These are phyloP conservation scores for Apocynum venetum DNA, from an alignment of 257 asterid genomes.

Conservation along the genomic window DNA sequence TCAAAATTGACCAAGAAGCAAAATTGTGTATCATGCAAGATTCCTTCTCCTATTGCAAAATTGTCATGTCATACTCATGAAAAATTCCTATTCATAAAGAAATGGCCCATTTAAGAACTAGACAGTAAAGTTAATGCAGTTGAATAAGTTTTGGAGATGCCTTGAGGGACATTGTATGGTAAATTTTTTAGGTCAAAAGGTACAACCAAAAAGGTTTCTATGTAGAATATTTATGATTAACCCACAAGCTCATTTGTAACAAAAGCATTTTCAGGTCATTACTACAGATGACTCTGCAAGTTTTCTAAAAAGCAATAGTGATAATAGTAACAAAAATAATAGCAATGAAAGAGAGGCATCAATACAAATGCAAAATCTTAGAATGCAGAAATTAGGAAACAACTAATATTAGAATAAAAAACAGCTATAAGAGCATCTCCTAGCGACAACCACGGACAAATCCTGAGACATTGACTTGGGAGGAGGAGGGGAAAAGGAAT, in stretches of 20 bases:
- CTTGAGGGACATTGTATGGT: neutral
- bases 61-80: too few relatives aligned
- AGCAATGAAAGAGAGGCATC: neutral
- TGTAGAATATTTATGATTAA: neutral
- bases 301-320: neutral
- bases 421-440: neutral
- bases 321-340: neutral
- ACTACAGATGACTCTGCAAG: neutral
- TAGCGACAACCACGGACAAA: neutral
- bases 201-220: neutral
- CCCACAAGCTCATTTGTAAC: neutral
- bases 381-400: neutral
- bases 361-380: neutral
- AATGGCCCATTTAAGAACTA: too few relatives aligned
- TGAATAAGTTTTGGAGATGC: too few relatives aligned
- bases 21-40: too few relatives aligned
- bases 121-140: too few relatives aligned
- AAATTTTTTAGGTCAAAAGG: neutral
- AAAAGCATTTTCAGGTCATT: neutral
- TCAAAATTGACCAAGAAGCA: too few relatives aligned
- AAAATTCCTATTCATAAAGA: too few relatives aligned
- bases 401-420: neutral
- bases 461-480: too few relatives aligned
- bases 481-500: too few relatives aligned
- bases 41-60: too few relatives aligned